A percentile compares a stretch with the other conserved stretches of the same genome.
Conservation (phyloP, 441 rosid species). For the Biscutella laevigata region DNA sequence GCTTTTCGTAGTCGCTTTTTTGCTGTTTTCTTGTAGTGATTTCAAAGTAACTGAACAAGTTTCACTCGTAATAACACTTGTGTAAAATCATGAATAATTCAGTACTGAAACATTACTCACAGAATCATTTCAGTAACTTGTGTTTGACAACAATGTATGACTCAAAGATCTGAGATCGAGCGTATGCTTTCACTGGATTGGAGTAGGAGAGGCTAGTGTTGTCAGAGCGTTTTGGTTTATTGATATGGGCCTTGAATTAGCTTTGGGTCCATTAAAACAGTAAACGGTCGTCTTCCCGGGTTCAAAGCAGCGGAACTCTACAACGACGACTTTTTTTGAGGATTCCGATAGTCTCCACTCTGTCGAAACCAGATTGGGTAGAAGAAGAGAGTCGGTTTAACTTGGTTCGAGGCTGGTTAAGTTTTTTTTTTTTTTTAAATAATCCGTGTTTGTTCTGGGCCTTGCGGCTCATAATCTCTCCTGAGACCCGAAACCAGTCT, state of each 20-base stretch:
- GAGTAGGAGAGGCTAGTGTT: too few species aligned
- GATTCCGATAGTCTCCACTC: neutral
- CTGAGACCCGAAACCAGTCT: too few species aligned
- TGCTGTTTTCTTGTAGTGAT: too few species aligned
- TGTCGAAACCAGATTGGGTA: too few species aligned
- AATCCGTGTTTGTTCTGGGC: too few species aligned
- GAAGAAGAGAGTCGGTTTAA: neutral
- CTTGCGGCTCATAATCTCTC: too few species aligned
- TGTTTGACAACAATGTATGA: neutral
- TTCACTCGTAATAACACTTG: too few species aligned
- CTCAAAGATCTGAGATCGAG: neutral
- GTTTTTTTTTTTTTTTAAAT: too few species aligned
- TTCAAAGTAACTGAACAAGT: too few species aligned
- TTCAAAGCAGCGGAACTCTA: neutral
- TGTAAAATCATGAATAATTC: neutral
- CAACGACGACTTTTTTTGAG: neutral
- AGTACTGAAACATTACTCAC: neutral
- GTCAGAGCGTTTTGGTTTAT: neutral
- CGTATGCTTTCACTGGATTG: neutral
- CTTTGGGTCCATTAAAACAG: neutral
- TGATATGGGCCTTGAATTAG: neutral
- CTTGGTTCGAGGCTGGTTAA: neutral
- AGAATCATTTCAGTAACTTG: neutral
- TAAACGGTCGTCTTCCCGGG: neutral
- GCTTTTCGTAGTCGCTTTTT: too few species aligned